phyloP scores from a whole-genome alignment of 352 stramenopile genomes.

The Albugo candida region DNA sequence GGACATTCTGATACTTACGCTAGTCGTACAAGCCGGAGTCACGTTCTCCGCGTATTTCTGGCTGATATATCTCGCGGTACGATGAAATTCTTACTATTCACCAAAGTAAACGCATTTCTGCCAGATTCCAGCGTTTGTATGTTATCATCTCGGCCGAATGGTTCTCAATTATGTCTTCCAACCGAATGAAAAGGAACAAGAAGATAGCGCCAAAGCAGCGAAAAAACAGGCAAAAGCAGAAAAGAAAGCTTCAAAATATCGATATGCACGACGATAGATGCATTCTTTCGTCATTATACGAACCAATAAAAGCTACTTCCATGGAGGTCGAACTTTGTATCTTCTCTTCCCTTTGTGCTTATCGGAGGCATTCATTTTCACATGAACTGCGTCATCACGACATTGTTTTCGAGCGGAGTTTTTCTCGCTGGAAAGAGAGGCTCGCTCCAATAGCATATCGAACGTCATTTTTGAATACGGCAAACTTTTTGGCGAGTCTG shows the following conservation, averaged over 20 bases:
- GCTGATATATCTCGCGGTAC: slow-evolving; percentile 55
- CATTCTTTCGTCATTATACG: neutral
- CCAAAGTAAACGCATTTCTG: neutral
- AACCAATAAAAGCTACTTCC: neutral
- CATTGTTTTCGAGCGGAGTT: too few relatives aligned
- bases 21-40: slow-evolving; percentile 56
- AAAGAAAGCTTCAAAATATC: slow-evolving; percentile 37
- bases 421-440: too few relatives aligned
- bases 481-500: slow-evolving; percentile 30
- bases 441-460: slow-evolving; percentile 18
- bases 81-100: slow-evolving; percentile 2
- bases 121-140: slow-evolving; percentile 54
- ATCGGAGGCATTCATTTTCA: too few relatives aligned
- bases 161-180: slow-evolving; percentile 74
- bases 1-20: slow-evolving; percentile 66
- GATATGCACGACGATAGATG: slow-evolving; percentile 15
- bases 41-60: slow-evolving; percentile 78
- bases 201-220: slow-evolving; percentile 26
- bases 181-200: slow-evolving; percentile 22
- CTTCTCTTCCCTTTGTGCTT: slow-evolving; percentile 17
- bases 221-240: slow-evolving; percentile 70
- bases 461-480: slow-evolving; percentile 33
- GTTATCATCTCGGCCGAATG: slow-evolving; percentile 61
- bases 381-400: too few relatives aligned
- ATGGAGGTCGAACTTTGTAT: slow-evolving; percentile 6